These are phyloP conservation scores for Pyrenophora tritici-repentis DNA, from an alignment of 2,329 filamentous ascomycete genomes.

Conservation along the genomic window DNA sequence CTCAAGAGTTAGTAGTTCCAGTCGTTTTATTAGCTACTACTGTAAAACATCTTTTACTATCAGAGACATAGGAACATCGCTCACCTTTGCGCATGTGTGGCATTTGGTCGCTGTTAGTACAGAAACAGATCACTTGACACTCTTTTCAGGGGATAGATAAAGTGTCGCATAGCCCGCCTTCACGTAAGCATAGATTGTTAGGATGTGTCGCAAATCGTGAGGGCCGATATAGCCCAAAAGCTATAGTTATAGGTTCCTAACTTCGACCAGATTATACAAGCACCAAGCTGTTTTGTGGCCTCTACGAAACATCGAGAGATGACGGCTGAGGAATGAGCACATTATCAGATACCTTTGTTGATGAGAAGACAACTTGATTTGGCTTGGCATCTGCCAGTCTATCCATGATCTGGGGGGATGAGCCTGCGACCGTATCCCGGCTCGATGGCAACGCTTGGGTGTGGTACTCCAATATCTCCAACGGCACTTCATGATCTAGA, in stretches of 20 bases:
- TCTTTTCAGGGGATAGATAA: conserved; percentile 31
- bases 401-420: conserved; percentile 32
- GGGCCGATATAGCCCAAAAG: conserved; percentile 36
- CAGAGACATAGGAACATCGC: conserved; percentile 5
- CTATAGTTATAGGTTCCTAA: conserved; percentile 18
- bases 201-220: conserved; percentile 46
- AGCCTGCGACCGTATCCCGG: conserved; percentile 22
- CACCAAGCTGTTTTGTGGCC: conserved; percentile 42
- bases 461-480: too few species aligned
- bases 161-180: conserved; percentile 47
- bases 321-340: conserved; percentile 24
- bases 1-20: conserved; percentile 21
- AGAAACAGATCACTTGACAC: conserved; percentile 22
- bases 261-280: conserved; percentile 31
- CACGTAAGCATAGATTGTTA: conserved; percentile 46
- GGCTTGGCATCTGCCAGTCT: conserved; percentile 22
- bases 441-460: too few species aligned
- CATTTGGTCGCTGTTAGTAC: conserved; percentile 27
- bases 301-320: conserved; percentile 36
- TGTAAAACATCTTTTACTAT: conserved; percentile 17
- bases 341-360: conserved; percentile 12
- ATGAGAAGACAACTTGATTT: conserved; percentile 25
- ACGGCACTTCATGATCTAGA: too few species aligned
- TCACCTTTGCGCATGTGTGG: conserved; percentile 21
- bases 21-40: conserved; percentile 14